These are phyloP conservation scores for Solanum piurae DNA, from an alignment of 257 asterid genomes.

Conservation along the genomic window DNA sequence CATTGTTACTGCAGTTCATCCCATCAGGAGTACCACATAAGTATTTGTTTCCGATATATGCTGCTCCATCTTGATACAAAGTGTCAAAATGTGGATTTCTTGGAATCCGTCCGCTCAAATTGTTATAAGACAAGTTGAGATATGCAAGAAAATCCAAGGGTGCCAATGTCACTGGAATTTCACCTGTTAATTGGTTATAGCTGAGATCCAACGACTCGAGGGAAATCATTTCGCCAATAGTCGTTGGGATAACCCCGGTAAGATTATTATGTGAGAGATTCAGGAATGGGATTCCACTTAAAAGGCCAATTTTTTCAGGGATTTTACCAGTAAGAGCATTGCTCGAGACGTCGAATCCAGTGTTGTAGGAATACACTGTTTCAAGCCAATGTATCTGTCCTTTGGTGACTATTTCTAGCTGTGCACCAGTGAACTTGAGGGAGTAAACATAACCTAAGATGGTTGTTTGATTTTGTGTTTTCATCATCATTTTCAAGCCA, in stretches of 20 bases:
- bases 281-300: not conserved
- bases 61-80: not conserved
- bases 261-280: not conserved
- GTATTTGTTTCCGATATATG: constrained; percentile 1
- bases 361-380: not conserved
- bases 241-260: not conserved
- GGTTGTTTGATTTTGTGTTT: not conserved
- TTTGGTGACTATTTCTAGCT: not conserved
- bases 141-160: not conserved
- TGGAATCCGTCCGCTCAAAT: constrained; percentile 8
- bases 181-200: not conserved
- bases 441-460: not conserved
- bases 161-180: constrained; percentile 2
- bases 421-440: not conserved
- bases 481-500: not conserved
- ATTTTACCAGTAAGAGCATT: not conserved
- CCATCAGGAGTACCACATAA: constrained; percentile 2
- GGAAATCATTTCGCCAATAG: not conserved
- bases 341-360: not conserved
- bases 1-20: not conserved
- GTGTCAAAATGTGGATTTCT: not conserved
- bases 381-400: not conserved
- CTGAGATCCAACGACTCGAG: constrained; percentile 9
- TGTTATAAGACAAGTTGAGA: constrained; percentile 6
- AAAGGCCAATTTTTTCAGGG: not conserved